Percentiles rank a stretch among this genome's conserved stretches.
Conservation (phyloP, 2,329 filamentous ascomycete genomes). For the Fusarium sarcochroum region DNA sequence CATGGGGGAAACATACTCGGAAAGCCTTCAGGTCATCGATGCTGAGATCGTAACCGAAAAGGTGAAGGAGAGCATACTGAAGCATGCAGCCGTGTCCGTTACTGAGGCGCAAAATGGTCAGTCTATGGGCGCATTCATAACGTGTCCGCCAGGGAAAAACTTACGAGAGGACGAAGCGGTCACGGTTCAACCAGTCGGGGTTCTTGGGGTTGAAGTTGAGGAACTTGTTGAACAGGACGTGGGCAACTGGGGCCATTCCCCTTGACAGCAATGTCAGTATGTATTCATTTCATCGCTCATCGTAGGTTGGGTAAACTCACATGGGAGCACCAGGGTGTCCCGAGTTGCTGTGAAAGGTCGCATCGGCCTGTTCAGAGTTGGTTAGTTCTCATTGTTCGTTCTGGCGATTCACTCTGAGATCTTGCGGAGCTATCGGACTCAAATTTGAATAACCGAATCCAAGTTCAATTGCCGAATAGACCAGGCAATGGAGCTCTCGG, state of each 20-base stretch:
- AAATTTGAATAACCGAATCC: not conserved
- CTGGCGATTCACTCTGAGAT: not conserved
- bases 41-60: constrained; percentile 89
- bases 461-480: not conserved
- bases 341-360: constrained; percentile 94
- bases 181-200: constrained; percentile 95
- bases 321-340: constrained; percentile 99
- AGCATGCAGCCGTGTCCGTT: constrained; percentile 99
- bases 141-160: constrained; percentile 56
- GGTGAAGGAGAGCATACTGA: constrained; percentile 97
- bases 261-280: constrained; percentile 58
- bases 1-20: constrained; percentile 77
- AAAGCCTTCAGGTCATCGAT: constrained; percentile 96
- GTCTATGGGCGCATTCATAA: constrained; percentile 11
- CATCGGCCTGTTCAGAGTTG: constrained; percentile 82
- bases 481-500: constrained; percentile 2
- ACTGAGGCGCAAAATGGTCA: constrained; percentile 61
- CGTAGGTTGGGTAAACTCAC: constrained; percentile 61
- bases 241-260: constrained; percentile 92
- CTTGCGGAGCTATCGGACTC: constrained; percentile 4
- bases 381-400: constrained; percentile 44
- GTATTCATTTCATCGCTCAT: constrained; percentile 28
- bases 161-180: constrained; percentile 99
- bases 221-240: constrained; percentile 99
- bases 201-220: constrained; percentile 99